Percentiles rank a stretch among this genome's conserved stretches.
Conservation (phyloP, 129 eudicot genomes). For the Flaveria sonorensis region DNA sequence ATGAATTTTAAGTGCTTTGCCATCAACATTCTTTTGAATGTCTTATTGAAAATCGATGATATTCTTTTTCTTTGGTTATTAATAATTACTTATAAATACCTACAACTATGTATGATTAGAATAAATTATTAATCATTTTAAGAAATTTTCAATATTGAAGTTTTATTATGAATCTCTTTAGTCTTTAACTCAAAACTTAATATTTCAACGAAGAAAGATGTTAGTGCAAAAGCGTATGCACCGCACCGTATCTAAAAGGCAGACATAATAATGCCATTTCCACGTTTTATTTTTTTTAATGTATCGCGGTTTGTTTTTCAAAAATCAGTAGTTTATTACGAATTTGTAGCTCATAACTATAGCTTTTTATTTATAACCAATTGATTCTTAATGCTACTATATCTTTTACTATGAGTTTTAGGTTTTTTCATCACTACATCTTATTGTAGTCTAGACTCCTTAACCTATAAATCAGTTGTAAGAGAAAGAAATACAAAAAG, state of each 20-base stretch:
- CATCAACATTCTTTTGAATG: not conserved
- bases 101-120: not conserved
- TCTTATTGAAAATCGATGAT: not conserved
- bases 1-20: not conserved
- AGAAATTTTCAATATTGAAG: not conserved
- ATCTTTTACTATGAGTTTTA: not conserved
- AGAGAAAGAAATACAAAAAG: not conserved
- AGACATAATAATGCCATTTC: slow-evolving; percentile 12
- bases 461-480: too few species aligned
- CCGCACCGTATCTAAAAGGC: slow-evolving; percentile 3
- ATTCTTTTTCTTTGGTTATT: not conserved
- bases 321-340: not conserved
- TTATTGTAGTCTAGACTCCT: not conserved
- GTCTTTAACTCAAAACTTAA: not conserved
- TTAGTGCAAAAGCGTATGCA: not conserved
- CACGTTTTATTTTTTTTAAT: not conserved
- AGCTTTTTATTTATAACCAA: not conserved
- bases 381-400: too few species aligned
- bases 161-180: not conserved
- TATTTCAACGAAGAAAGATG: not conserved
- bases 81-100: not conserved
- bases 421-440: not conserved
- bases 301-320: not conserved
- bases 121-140: not conserved
- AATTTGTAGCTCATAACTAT: not conserved